Conservation (phyloP, 306 rosid genomes). For the Malus domestica region ASM211411v1 NC_041805.1:14673501-14674000, state of each 20-base stretch:
- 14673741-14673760: neutral
- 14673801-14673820: slow-evolving; percentile 68
- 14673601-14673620: slow-evolving; percentile 77
- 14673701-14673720: neutral
- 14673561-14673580: slow-evolving; percentile 64
- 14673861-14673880: slow-evolving; percentile 55
- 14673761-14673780: neutral
- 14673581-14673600: slow-evolving; percentile 56
- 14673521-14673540: slow-evolving; percentile 88
- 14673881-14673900: neutral
- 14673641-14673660: slow-evolving; percentile 89
- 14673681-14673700: slow-evolving; percentile 60
- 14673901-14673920: neutral
- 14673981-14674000: neutral
- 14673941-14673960: neutral
- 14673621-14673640: slow-evolving; percentile 50
- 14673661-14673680: slow-evolving; percentile 88
- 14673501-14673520: slow-evolving; percentile 71
- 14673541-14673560: slow-evolving; percentile 79
- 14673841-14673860: slow-evolving; percentile 77
- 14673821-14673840: slow-evolving; percentile 67
- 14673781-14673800: slow-evolving; percentile 78
- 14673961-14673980: neutral
- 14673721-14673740: neutral
- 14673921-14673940: neutral